Base-by-base conservation (phyloP, 148 eudicot genomes). In the Rhododendron henanense region DNA sequence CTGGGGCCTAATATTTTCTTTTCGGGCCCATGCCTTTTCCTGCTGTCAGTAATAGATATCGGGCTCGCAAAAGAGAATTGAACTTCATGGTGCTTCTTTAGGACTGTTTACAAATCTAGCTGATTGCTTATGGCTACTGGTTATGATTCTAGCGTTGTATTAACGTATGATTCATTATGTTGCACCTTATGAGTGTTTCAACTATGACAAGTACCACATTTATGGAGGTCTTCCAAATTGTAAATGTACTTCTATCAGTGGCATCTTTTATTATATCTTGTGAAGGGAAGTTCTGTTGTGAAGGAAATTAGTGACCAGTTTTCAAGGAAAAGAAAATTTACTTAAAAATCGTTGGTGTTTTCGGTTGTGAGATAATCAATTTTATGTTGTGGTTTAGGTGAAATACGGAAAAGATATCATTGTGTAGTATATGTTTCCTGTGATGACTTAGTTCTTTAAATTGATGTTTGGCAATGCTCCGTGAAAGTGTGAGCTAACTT, bases 401-500 rank as follows among this genome's bases (percentile, higher is more conserved):
- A 15, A 15, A 31, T 25, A 11, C 1, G 3, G 31, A 25, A 71
- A 71, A 65, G 16, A 31, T 5, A 71, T 75, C 14, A 47, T 51
- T 75, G 51, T 55, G 81, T 4, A 53, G 67, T 47, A 13, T 19
- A 45, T 48, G 15, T 69, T 74, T 71, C 57, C 8, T n/a, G 35
- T 31, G 76, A 71, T 31, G n/a, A 6, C 15, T 51, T 31, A 80
- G 65, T 51, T 15, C 0, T 31, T 80, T 13, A 28, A 50, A 80
- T 31, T 80, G 82, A 79, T 50, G 47, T 50, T 80, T 80, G 39
- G 18, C 47, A 51, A 57, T 81, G 83, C 35, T 21, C 50, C 21
- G 28, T 61, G 33, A 37, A 19, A 84, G 76, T 57, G 25, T 48
- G 51, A 84, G 15, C 71, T 78, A 84, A 84, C 63, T 83, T 87